Evolutionary conservation across 2,329 filamentous ascomycete species (phyloP), one percentile per base, ranked within the genome.

Genomic region (Rutstroemia sp.): DNA sequence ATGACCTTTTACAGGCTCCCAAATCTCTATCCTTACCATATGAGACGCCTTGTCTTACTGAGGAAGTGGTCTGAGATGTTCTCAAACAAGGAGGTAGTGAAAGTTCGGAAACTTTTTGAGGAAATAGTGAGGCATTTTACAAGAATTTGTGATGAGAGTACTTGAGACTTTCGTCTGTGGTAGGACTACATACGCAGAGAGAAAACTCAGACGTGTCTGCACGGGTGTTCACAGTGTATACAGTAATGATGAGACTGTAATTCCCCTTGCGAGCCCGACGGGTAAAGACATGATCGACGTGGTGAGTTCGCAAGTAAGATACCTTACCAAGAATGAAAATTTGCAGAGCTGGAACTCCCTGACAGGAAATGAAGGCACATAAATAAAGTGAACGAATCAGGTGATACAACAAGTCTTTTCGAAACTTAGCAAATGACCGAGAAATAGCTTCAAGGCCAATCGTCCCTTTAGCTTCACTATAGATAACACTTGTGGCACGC

Each of bases 261-360:
- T 10, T 48, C 42, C 27, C 46, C 52, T 37, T 49, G 27, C 46
- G 50, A 44, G 23, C 25, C 46, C 38, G 52, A 44, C 46, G 52
- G 52, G 14, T 50, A 44, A 23, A 55, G 46, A 9, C 46, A 50
- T 49, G 37, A 50, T 55, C 38, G 49, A 55, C 46, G 46, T 55
- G 52, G 46, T 46, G 42, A 14, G 8, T 23, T 21, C 14, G 37
- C 39, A 50, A 9, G 4, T 21, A n/a, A 49, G 25, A 37, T 34
- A 2, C 34, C 45, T 54, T 2, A 18, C 18, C 14, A 14, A 27
- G 16, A 48, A 37, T 14, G 23, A 19, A 14, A 38, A 25, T 18
- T 37, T n/a, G 18, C 50, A 52, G 41, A 52, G 27, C 41, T 41
- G 5, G n/a, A 16, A 34, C 21, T 47, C 18, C 30, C 19, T 38